Conservation (phyloP, 345 rosid genomes). For the Brassica nigra region DNA sequence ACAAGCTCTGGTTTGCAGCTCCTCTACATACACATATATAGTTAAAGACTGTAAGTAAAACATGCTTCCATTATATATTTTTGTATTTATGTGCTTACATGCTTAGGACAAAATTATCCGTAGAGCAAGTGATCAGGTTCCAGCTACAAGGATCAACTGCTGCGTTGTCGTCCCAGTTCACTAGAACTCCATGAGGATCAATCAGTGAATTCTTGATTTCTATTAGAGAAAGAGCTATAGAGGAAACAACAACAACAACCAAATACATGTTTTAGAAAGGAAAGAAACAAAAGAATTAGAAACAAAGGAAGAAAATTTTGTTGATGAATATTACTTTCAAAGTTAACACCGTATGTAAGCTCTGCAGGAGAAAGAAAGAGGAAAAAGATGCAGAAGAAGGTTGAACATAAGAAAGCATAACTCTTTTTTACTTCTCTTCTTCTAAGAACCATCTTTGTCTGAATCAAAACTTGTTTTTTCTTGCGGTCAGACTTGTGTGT, state of each 20-base stretch:
- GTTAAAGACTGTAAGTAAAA: neutral
- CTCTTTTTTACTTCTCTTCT: conserved; percentile 29
- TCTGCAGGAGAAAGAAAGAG: conserved; percentile 52
- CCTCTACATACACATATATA: conserved; percentile 51
- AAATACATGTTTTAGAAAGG: neutral
- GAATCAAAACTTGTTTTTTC: conserved; percentile 8
- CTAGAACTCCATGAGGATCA: conserved; percentile 73
- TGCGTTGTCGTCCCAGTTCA: conserved; percentile 76
- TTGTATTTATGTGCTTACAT: conserved; percentile 57
- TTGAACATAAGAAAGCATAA: conserved; percentile 35
- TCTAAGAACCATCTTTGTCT: conserved; percentile 34
- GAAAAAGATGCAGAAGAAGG: conserved; percentile 36
- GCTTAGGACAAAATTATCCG: conserved; percentile 59
- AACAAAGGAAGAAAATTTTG: neutral
- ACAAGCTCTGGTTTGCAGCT: conserved; percentile 77
- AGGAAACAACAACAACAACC: neutral
- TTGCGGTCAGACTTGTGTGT: neutral
- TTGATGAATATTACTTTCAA: conserved; percentile 61
- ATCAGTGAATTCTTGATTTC: conserved; percentile 49
- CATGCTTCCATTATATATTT: conserved; percentile 2
- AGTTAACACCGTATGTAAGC: conserved; percentile 80
- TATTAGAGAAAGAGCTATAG: conserved; percentile 75
- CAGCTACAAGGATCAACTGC: conserved; percentile 93
- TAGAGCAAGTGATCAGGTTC: conserved; percentile 68
- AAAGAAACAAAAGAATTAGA: neutral